Percentiles rank a stretch among this genome's conserved stretches.
Conservation (phyloP, 2,329 filamentous ascomycete genomes). For the Neonectria sp. region DNA sequence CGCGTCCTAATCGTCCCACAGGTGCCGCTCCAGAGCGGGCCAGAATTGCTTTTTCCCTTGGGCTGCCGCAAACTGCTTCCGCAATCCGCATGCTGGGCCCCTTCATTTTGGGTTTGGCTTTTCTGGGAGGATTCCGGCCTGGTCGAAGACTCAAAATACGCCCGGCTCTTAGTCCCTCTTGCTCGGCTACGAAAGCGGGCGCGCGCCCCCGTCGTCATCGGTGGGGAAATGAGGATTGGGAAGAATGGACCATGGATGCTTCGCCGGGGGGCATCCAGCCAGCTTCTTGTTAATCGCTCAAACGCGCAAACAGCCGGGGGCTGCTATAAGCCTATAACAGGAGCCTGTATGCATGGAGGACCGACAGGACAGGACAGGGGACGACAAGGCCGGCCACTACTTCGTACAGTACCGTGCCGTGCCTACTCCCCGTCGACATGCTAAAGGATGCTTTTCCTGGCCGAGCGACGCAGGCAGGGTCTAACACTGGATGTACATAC, state of each 20-base stretch:
- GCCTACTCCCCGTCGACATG: neutral
- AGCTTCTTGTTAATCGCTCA: conserved; percentile 30
- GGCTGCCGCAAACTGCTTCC: conserved; percentile 25
- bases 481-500: neutral
- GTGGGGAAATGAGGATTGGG: conserved; percentile 26
- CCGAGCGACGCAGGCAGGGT: conserved; percentile 18
- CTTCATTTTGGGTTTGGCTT: conserved; percentile 16
- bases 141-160: conserved; percentile 1
- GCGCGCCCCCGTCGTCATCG: conserved; percentile 28
- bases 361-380: neutral
- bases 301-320: conserved; percentile 14
- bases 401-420: too few species aligned
- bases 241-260: conserved; percentile 11
- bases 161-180: conserved; percentile 9
- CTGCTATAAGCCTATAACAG: neutral
- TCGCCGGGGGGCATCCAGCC: neutral
- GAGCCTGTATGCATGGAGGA: neutral
- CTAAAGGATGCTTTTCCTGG: conserved; percentile 19
- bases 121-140: conserved; percentile 6
- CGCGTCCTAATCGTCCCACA: conserved; percentile 41
- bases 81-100: conserved; percentile 6
- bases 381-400: too few species aligned
- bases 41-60: conserved; percentile 38
- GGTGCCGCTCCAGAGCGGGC: conserved; percentile 35
- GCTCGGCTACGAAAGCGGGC: conserved; percentile 28